These are phyloP conservation scores for Leucoagaricus sp. DNA, from an alignment of 1,284 basidiomycete species.

Conservation along the genomic window DNA sequence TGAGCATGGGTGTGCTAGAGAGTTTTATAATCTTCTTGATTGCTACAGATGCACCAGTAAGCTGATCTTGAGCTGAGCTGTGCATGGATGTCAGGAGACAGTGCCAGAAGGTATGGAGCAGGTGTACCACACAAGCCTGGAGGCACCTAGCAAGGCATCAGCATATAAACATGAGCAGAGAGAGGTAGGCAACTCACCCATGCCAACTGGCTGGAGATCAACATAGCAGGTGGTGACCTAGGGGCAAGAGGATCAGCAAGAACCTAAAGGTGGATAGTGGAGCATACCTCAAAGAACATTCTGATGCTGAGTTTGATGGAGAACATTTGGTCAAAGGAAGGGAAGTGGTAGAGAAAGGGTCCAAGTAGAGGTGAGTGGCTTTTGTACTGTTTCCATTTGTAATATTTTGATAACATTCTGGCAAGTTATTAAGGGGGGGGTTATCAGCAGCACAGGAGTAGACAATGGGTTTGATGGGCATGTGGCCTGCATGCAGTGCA, in stretches of 20 bases:
- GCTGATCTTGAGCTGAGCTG: constrained; percentile 97
- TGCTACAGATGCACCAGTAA: constrained; percentile 92
- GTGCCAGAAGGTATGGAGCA: not conserved
- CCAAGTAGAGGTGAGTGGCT: constrained; percentile 13
- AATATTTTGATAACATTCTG: constrained; percentile 6
- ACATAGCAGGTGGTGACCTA: constrained; percentile 99
- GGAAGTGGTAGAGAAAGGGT: constrained; percentile 15
- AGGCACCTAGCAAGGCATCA: constrained; percentile 64
- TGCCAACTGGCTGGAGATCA: constrained; percentile 99
- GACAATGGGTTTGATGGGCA: too few species aligned
- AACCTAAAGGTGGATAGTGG: constrained; percentile 8
- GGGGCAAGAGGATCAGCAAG: constrained; percentile 11
- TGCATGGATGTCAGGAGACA: constrained; percentile 6
- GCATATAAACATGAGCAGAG: constrained; percentile 15
- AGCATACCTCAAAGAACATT: constrained; percentile 84
- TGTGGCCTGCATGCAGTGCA: too few species aligned
- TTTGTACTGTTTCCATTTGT: constrained; percentile 7
- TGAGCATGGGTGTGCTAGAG: constrained; percentile 96
- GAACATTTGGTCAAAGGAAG: constrained; percentile 53
- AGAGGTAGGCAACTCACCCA: constrained; percentile 64
- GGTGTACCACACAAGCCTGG: constrained; percentile 91
- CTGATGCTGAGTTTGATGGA: constrained; percentile 99
- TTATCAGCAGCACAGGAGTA: too few species aligned
- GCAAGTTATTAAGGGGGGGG: constrained; percentile 2
- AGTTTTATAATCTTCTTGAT: constrained; percentile 99